Conservation (phyloP, 164 flowering plant genomes). For the Piper longum region DNA sequence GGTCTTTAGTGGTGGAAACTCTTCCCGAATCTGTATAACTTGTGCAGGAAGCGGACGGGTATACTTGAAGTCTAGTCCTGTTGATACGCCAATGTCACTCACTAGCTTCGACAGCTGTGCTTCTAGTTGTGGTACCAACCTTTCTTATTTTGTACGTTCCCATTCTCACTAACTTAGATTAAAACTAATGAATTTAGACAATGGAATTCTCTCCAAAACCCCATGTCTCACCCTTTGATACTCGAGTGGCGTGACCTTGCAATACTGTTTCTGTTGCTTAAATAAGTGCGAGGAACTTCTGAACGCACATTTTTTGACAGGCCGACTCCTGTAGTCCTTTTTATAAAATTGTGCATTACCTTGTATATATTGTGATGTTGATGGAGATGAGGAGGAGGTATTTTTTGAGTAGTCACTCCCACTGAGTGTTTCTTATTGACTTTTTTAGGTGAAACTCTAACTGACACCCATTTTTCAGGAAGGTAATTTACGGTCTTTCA, state of each 20-base stretch:
- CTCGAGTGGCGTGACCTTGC: background rate
- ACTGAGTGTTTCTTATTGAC: background rate
- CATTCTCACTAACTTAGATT: background rate
- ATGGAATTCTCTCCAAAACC: background rate
- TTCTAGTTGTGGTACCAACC: background rate
- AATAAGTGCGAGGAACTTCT: background rate
- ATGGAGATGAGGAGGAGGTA: background rate
- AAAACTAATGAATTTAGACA: background rate
- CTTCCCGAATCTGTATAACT: background rate
- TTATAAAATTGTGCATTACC: too few relatives aligned
- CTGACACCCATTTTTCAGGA: conserved; percentile 5
- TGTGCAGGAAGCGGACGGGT: background rate
- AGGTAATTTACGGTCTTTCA: background rate
- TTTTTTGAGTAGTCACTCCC: background rate
- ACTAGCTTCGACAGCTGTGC: conserved; percentile 5
- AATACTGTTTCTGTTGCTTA: background rate
- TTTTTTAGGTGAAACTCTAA: conserved; percentile 5
- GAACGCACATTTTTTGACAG: too few relatives aligned
- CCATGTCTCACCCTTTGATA: background rate
- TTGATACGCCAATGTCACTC: conserved; percentile 1
- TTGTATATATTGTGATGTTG: background rate
- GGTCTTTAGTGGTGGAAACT: background rate
- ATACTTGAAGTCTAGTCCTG: background rate
- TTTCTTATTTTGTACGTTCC: background rate
- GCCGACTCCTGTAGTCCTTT: too few relatives aligned